These are phyloP conservation scores for Pythium coloratum DNA, from an alignment of 352 stramenopile species.

Conservation along the genomic window DNA sequence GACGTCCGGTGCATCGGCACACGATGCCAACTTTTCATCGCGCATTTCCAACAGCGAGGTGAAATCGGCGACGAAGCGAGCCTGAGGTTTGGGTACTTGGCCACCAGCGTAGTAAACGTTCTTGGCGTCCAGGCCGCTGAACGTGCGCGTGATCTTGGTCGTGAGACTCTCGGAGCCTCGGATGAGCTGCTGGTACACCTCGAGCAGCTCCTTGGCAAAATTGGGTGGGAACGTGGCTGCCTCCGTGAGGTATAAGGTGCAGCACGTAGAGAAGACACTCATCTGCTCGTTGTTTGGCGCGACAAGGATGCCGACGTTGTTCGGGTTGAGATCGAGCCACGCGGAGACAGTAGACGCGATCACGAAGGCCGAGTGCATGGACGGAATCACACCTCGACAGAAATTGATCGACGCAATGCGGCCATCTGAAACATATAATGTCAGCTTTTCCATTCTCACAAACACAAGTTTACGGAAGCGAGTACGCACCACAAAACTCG, in stretches of 20 bases:
- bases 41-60: constrained; percentile 74
- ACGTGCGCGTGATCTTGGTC: constrained; percentile 73
- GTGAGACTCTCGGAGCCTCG: constrained; percentile 74
- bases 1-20: constrained; percentile 41
- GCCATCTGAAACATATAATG: constrained; percentile 46
- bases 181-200: constrained; percentile 78
- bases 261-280: constrained; percentile 87
- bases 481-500: constrained; percentile 75
- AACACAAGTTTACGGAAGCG: neutral
- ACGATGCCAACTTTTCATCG: constrained; percentile 56
- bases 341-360: constrained; percentile 78
- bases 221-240: constrained; percentile 63
- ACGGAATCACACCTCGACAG: constrained; percentile 66
- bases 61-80: constrained; percentile 80
- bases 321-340: constrained; percentile 77
- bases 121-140: constrained; percentile 68
- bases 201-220: constrained; percentile 69
- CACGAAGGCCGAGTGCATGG: constrained; percentile 86
- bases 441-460: neutral
- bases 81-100: constrained; percentile 67
- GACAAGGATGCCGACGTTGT: constrained; percentile 78
- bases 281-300: constrained; percentile 87
- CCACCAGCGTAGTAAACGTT: constrained; percentile 66
- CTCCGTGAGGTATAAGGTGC: constrained; percentile 76
- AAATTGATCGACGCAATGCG: constrained; percentile 81